These are phyloP conservation scores for Xylogone sp. DNA, from an alignment of 2,329 filamentous ascomycete genomes.

Conservation along the genomic window DNA sequence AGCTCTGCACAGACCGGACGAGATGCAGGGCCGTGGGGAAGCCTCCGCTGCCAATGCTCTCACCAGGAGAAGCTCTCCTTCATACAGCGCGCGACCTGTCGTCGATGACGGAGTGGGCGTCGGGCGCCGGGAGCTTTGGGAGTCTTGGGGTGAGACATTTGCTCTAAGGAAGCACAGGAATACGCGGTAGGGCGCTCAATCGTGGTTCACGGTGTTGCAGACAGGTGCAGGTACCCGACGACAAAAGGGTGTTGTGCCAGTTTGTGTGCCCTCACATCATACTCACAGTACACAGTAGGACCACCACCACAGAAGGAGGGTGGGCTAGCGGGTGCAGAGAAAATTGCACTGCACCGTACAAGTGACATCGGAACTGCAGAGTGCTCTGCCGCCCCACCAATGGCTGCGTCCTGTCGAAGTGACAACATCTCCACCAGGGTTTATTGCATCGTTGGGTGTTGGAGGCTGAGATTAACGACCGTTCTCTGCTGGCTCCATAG, in stretches of 20 bases:
- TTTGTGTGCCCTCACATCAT: no score
- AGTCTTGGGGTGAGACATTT: not conserved
- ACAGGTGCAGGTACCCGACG: not conserved
- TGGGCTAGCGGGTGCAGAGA: not conserved
- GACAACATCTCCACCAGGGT: no score
- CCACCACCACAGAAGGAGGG: no score
- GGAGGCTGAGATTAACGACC: not conserved
- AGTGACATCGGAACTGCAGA: no score
- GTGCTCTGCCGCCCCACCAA: not conserved
- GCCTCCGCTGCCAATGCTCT: no score
- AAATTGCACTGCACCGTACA: not conserved
- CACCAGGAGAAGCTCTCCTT: no score
- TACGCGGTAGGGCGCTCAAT: not conserved
- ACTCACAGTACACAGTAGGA: no score
- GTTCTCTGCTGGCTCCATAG: conserved; percentile 2
- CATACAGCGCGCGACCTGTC: no score
- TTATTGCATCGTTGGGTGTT: no score
- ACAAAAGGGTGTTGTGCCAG: not conserved
- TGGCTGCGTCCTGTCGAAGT: not conserved
- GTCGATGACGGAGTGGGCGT: not conserved
- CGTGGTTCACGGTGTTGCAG: not conserved
- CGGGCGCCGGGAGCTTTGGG: not conserved
- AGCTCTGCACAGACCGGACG: no score
- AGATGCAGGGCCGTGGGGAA: no score
- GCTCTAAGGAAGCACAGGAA: not conserved